Evolutionary conservation across 2,329 filamentous ascomycete genomes (phyloP), one percentile per base, ranked within the genome.

Genomic region (Epicoccum sorghinum): DNA sequence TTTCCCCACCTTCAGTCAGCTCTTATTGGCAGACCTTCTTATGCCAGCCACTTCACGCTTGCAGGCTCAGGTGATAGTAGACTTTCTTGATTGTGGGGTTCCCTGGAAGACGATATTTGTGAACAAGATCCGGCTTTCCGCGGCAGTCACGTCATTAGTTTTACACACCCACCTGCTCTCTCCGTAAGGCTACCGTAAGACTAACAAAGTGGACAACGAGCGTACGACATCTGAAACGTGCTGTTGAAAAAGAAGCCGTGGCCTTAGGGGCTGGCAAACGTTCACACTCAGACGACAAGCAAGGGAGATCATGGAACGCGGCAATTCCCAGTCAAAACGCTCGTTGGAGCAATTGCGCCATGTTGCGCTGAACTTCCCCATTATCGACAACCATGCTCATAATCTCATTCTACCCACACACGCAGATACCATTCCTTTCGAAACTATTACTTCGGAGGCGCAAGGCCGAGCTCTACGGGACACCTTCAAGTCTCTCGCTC

Each of bases 371-470:
- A 68, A 68, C 52, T 73, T 65, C 22, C 88, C 88, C 3, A 84
- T 90, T 62, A 86, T 91, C 70, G 89, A 91, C 74, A 85, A 89
- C 62, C 88, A 91, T 67, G 87, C 86, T 3, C 88, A 90, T 60
- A 88, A 88, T 25, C 79, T 91, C 1, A 81, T 91, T 8, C 82
- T 82, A 33, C 76, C 78, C 6, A 74, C 78, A 18, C 72, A 79
- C 9, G 71, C 82, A 25, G 71, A 75, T 52, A 78, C 79, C 22
- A 77, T 84, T 48, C 79, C 83, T 7, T 79, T 87, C 18, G 80
- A 86, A 42, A 82, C 85, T 39, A 87, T 92, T 59, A 85, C 86
- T 1, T 89, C 88, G 6, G 90, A 95, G 77, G 91, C 90, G 1
- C 78, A 84, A 52, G 89, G 87, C 7, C 78, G 84, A 52, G 89